Percentiles rank a stretch among this genome's conserved stretches.
phyloP scores from a whole-genome alignment of 345 rosid species.

The Salix brachista region DNA sequence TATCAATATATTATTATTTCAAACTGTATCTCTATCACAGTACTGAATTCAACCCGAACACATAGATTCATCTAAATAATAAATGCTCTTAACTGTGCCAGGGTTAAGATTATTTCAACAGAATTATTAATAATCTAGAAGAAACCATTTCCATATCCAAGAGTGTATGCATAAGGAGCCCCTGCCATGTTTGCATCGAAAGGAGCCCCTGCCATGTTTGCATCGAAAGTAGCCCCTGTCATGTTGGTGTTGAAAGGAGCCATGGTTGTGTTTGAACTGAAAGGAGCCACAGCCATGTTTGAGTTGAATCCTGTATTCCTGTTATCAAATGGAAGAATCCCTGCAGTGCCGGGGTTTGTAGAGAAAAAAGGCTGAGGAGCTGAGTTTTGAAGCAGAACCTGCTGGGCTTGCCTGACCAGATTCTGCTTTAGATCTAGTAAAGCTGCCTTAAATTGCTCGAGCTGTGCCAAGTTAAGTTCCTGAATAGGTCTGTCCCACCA shows the following conservation, averaged over 20 bases:
- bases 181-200: background rate
- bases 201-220: background rate
- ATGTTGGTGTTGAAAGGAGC: background rate
- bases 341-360: background rate
- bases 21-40: background rate
- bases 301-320: background rate
- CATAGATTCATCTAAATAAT: background rate
- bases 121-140: background rate
- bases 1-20: background rate
- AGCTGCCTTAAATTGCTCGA: conserved; percentile 30
- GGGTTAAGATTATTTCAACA: background rate
- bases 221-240: background rate
- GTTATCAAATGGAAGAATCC: conserved; percentile 6
- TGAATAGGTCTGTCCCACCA: conserved; percentile 56
- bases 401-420: conserved; percentile 31
- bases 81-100: background rate
- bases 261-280: background rate
- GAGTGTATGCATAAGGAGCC: background rate
- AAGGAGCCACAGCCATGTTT: background rate
- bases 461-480: conserved; percentile 23
- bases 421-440: conserved; percentile 37
- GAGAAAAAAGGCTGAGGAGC: background rate
- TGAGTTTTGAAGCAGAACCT: conserved; percentile 17
- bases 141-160: background rate
- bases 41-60: background rate